Evolutionary conservation across 805 yeast genomes (phyloP), one percentile per base, ranked within the genome.

Genomic region (Myxozyma neotropica): DNA sequence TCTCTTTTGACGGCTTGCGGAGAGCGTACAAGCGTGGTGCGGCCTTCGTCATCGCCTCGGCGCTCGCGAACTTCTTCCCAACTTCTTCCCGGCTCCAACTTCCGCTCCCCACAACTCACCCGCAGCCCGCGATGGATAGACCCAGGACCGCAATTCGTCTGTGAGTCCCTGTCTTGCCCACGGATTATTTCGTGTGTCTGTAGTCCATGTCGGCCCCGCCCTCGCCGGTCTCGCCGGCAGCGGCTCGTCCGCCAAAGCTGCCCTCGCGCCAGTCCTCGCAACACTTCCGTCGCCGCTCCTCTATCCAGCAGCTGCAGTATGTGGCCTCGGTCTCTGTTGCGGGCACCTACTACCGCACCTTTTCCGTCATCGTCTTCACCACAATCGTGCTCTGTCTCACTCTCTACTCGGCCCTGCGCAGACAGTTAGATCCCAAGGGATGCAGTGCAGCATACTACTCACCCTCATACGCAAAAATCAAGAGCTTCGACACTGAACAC

Each of bases 371-470:
- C 21, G 35, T 54, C 36, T 44, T 60, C 24, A 43, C 56, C 8
- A 49, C 61, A 17, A 24, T 60, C 0, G 19, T 45, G 49, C 29
- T 55, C 36, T 54, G 48, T 33, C 46, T 31, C 43, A 53, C 53
- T 15, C 54, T 56, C 40, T 55, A 48, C 42, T 57, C 58, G 45
- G 59, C 50, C n/a, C 36, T 47, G 54, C 53, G 39, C 29, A 45
- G 52, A 7, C 64, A 55, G 58, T 38, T 38, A 46, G 63, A 50
- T 57, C 56, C 43, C 4, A 57, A 63, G 31, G 73, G 77, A 42
- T 91, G 97, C 70, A 75, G 84, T 40, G 75, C 84, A 61, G 85
- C 89, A 4, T 86, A 79, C 70, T 90, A 91, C 96, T 83, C 80
- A 51, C 96, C 96, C 1, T 83, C 91, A 0, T 91, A 89, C 69